Evolutionary conservation across 2,329 filamentous ascomycete species (phyloP).

Genomic region (Exophiala bonariae): DNA sequence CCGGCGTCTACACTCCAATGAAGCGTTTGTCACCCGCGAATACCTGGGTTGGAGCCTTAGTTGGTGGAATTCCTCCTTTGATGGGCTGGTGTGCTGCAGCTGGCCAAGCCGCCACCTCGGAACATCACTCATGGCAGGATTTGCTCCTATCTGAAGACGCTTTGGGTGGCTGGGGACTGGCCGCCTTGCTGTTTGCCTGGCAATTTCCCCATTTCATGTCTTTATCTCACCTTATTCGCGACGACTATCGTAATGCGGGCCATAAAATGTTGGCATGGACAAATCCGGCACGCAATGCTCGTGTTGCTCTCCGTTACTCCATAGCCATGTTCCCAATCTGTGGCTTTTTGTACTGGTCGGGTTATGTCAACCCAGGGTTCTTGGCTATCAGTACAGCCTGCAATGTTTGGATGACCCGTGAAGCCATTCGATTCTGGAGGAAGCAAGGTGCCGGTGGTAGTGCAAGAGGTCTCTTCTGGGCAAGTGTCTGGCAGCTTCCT

Average conservation of each 20-base stretch:
- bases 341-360: slow-evolving; percentile 71
- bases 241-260: slow-evolving; percentile 76
- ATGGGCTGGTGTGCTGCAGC: slow-evolving; percentile 99
- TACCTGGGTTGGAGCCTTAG: slow-evolving; percentile 91
- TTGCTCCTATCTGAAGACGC: slow-evolving; percentile 70
- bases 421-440: slow-evolving; percentile 80
- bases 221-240: slow-evolving; percentile 80
- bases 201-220: slow-evolving; percentile 99
- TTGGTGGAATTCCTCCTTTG: slow-evolving; percentile 88
- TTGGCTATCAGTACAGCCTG: slow-evolving; percentile 76
- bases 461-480: slow-evolving; percentile 89
- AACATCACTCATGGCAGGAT: slow-evolving; percentile 73
- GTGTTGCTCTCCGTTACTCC: slow-evolving; percentile 86
- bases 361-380: slow-evolving; percentile 84
- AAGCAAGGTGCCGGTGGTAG: slow-evolving; percentile 75
- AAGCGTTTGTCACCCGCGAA: slow-evolving; percentile 86
- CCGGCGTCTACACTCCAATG: slow-evolving; percentile 86
- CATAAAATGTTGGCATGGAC: slow-evolving; percentile 79
- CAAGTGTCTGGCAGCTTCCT: slow-evolving; percentile 94
- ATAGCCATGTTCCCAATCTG: slow-evolving; percentile 85
- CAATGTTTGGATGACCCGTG: slow-evolving; percentile 80
- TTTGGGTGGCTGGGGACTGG: slow-evolving; percentile 85
- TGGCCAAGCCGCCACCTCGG: slow-evolving; percentile 74
- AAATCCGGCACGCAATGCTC: slow-evolving; percentile 79
- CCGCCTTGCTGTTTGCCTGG: slow-evolving; percentile 85